phyloP scores from a whole-genome alignment of 805 yeast species.

The Ogataea henricii region DNA sequence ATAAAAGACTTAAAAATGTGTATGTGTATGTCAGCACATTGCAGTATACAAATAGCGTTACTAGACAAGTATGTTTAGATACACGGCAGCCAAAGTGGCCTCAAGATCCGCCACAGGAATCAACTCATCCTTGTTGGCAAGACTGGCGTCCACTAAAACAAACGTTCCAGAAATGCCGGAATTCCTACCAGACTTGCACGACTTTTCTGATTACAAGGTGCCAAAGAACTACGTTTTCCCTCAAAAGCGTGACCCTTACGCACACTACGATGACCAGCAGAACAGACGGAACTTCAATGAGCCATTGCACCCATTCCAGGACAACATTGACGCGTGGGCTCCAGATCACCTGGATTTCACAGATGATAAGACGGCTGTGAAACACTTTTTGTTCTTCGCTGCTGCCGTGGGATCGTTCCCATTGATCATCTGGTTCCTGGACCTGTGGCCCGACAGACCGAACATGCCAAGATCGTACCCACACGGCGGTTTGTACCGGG shows the following conservation, averaged over 20 bases:
- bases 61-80: neutral
- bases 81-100: neutral
- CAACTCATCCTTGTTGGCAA: constrained; percentile 1
- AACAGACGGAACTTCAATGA: constrained; percentile 77
- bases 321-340: constrained; percentile 80
- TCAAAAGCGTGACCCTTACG: constrained; percentile 69
- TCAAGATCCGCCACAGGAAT: neutral
- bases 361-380: constrained; percentile 60
- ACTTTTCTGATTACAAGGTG: constrained; percentile 55
- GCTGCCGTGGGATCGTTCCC: constrained; percentile 46
- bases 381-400: constrained; percentile 58
- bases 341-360: constrained; percentile 72
- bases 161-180: constrained; percentile 26
- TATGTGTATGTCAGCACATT: neutral
- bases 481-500: constrained; percentile 71
- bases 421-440: constrained; percentile 48
- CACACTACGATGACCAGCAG: constrained; percentile 76
- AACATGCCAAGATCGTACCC: constrained; percentile 80
- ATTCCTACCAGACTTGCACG: constrained; percentile 33
- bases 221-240: constrained; percentile 52
- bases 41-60: neutral
- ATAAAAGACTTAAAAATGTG: constrained; percentile 1
- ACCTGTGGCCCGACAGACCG: constrained; percentile 64
- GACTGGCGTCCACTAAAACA: constrained; percentile 8
- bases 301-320: constrained; percentile 71